Conservation (phyloP, 2,329 filamentous ascomycete genomes). For the Sporothrix variecibatus region DNA sequence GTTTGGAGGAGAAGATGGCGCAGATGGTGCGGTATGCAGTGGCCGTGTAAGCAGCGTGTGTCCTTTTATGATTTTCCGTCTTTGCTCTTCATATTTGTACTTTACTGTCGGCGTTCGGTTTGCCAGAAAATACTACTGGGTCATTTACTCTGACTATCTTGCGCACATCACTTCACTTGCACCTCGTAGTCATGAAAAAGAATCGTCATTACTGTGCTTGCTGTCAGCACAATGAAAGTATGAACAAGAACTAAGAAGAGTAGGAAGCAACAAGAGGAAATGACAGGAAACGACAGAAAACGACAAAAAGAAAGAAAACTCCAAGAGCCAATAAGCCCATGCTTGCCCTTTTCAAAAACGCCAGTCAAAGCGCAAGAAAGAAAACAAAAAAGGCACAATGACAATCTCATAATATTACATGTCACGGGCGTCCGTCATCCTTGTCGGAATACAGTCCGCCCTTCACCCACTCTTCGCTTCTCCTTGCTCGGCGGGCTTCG, state of each 20-base stretch:
- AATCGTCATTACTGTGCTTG: neutral
- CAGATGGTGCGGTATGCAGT: constrained; percentile 70
- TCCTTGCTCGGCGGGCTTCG: neutral
- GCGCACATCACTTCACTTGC: neutral
- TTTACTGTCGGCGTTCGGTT: neutral
- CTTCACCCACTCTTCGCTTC: neutral
- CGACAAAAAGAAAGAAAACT: neutral
- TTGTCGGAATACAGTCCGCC: too few relatives aligned
- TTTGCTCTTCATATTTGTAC: neutral
- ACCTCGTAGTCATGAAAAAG: neutral
- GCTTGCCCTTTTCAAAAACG: neutral
- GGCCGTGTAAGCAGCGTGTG: neutral
- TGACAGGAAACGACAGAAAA: neutral
- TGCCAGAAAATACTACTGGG: constrained; percentile 1
- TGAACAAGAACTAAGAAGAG: neutral
- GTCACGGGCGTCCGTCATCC: neutral
- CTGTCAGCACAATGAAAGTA: neutral
- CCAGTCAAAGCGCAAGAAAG: constrained; percentile 1
- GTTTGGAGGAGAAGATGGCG: constrained; percentile 89
- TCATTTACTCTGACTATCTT: neutral
- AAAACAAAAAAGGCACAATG: neutral
- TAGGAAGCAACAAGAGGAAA: neutral
- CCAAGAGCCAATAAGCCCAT: constrained; percentile 10
- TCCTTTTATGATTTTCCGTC: too few relatives aligned
- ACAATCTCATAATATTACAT: constrained; percentile 12